These are phyloP conservation scores for Cornus suecica DNA, from an alignment of 148 eudicot species.

Conservation along the genomic window DNA sequence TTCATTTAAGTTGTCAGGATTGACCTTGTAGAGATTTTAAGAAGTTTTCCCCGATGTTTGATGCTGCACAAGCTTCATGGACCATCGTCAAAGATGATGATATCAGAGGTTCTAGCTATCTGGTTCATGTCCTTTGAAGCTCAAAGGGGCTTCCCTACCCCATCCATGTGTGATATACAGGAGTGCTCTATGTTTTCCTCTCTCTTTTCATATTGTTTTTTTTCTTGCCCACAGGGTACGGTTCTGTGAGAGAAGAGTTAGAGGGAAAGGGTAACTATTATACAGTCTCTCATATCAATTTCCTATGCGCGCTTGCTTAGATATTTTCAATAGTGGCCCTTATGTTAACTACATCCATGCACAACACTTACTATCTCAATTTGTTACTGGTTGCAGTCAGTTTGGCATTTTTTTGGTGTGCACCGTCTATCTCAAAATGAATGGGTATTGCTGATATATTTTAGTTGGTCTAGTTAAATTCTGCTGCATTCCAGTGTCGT, in stretches of 20 bases:
- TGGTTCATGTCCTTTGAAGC: not conserved
- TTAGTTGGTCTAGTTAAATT: no score
- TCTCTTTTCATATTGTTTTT: not conserved
- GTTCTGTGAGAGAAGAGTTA: not conserved
- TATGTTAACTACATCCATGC: no score
- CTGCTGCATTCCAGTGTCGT: no score
- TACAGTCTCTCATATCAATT: not conserved
- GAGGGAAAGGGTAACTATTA: not conserved
- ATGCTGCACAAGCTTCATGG: constrained; percentile 1
- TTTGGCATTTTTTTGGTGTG: no score
- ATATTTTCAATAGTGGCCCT: not conserved
- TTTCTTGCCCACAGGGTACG: not conserved
- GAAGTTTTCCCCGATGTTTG: not conserved
- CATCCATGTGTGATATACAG: not conserved
- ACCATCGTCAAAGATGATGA: not conserved
- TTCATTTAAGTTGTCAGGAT: not conserved
- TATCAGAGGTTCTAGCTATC: not conserved
- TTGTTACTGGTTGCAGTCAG: no score
- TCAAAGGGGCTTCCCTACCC: not conserved
- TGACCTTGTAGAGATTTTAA: not conserved
- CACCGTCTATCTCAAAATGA: no score
- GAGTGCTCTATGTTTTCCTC: no score
- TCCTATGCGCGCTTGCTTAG: not conserved
- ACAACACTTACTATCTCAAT: no score
- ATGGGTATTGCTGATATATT: no score